Conservation (phyloP, 768 basidiomycete genomes). For the Tricholoma hemisulphureum region DNA sequence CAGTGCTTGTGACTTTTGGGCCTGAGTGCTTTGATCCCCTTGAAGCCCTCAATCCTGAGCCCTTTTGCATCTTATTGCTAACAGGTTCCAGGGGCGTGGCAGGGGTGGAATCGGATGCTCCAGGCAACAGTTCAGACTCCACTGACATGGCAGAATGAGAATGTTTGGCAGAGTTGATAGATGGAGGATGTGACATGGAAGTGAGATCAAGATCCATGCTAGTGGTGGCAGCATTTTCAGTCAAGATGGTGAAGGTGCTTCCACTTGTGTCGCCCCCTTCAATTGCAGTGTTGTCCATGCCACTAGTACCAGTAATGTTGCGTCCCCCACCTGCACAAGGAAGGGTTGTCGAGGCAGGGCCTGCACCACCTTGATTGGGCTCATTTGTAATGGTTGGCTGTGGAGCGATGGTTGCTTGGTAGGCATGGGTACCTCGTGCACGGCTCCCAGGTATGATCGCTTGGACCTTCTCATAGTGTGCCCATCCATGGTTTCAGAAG, state of each 20-base stretch:
- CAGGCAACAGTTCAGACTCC: too few relatives aligned
- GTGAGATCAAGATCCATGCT: too few relatives aligned
- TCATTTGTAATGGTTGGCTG: neutral
- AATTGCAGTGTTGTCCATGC: too few relatives aligned
- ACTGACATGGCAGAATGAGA: neutral
- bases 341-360: neutral
- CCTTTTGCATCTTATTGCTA: too few relatives aligned
- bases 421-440: neutral
- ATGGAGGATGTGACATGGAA: neutral
- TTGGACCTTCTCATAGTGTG: neutral
- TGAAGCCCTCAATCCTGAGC: too few relatives aligned
- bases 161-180: neutral
- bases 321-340: too few relatives aligned
- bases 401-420: neutral
- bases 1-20: neutral
- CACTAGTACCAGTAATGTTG: too few relatives aligned
- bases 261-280: too few relatives aligned
- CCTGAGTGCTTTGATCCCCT: neutral
- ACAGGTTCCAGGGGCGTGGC: too few relatives aligned
- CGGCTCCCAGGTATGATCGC: neutral
- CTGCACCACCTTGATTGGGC: neutral
- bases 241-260: too few relatives aligned
- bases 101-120: too few relatives aligned
- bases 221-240: too few relatives aligned
- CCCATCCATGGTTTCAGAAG: neutral